A percentile compares a stretch with the other conserved stretches of the same genome.
These are phyloP conservation scores for Saccharomycopsis sp. DNA, from an alignment of 805 yeast species.

Conservation along the genomic window DNA sequence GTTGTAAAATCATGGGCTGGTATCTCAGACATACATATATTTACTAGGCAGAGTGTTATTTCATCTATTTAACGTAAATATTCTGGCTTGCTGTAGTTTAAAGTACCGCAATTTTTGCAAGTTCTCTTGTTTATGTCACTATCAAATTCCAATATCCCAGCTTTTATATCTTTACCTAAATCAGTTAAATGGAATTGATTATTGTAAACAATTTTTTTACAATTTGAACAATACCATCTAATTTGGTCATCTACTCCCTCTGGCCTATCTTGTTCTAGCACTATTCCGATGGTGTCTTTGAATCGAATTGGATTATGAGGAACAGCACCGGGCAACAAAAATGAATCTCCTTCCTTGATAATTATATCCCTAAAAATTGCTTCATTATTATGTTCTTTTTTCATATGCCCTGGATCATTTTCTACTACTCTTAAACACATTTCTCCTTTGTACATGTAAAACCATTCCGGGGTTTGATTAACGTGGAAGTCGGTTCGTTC, in stretches of 20 bases:
- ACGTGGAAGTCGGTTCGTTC: constrained; percentile 90
- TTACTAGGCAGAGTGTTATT: too few species aligned
- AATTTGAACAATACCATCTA: constrained; percentile 81
- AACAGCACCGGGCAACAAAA: constrained; percentile 71
- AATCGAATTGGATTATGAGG: constrained; percentile 91
- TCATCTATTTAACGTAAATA: too few species aligned
- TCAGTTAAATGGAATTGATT: constrained; percentile 67
- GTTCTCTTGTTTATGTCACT: constrained; percentile 55
- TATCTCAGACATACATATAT: constrained; percentile 23
- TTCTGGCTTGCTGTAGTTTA: constrained; percentile 61
- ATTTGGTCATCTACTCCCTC: constrained; percentile 59
- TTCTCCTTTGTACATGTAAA: constrained; percentile 77
- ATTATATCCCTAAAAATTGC: constrained; percentile 69
- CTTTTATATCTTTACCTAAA: constrained; percentile 85
- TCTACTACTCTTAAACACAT: constrained; percentile 84
- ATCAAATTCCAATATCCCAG: constrained; percentile 69
- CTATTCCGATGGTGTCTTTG: constrained; percentile 81
- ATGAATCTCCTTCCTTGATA: constrained; percentile 84
- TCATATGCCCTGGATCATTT: constrained; percentile 22
- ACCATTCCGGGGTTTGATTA: constrained; percentile 93
- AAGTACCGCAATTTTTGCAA: constrained; percentile 67
- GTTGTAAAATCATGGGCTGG: constrained; percentile 23
- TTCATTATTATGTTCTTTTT: constrained; percentile 26
- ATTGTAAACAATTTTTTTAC: constrained; percentile 61
- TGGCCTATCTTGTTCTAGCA: constrained; percentile 89